These are phyloP conservation scores for Dittrichia graveolens DNA, from an alignment of 129 eudicot genomes.

Conservation along the genomic window DNA sequence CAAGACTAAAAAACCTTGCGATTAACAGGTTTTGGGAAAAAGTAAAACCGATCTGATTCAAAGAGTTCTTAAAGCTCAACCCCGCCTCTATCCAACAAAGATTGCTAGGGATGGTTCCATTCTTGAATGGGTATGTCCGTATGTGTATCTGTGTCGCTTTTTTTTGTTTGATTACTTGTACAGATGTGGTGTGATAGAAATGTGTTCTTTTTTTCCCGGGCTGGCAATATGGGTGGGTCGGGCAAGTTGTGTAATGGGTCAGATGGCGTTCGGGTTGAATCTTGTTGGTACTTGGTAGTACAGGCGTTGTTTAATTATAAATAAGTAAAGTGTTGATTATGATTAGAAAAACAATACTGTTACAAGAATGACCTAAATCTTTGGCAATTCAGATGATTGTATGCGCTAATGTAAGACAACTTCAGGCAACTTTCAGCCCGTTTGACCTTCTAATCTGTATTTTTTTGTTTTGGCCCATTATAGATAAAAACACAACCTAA, in stretches of 20 bases:
- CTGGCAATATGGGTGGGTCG: background rate
- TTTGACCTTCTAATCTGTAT: background rate
- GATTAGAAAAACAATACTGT: background rate
- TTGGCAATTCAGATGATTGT: background rate
- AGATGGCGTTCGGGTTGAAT: too few species aligned
- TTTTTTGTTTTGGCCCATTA: background rate
- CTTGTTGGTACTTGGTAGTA: too few species aligned
- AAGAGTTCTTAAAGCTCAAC: slow-evolving; percentile 69
- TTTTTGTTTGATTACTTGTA: background rate
- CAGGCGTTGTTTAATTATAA: too few species aligned
- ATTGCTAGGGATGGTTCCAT: slow-evolving; percentile 83
- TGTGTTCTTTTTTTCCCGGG: background rate
- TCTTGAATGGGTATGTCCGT: slow-evolving; percentile 76
- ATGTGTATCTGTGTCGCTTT: background rate
- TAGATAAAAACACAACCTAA: background rate
- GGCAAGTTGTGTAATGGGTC: too few species aligned
- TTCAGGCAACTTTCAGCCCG: background rate
- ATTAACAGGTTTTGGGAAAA: slow-evolving; percentile 68
- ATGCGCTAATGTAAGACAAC: background rate
- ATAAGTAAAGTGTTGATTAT: background rate
- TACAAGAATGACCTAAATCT: background rate
- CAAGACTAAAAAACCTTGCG: background rate
- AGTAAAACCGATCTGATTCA: slow-evolving; percentile 50
- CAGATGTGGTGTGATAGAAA: background rate
- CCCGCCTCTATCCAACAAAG: slow-evolving; percentile 61